Evolutionary conservation across 2,329 filamentous ascomycete genomes (phyloP).

Genomic region (Daldinia eschscholtzii): DNA sequence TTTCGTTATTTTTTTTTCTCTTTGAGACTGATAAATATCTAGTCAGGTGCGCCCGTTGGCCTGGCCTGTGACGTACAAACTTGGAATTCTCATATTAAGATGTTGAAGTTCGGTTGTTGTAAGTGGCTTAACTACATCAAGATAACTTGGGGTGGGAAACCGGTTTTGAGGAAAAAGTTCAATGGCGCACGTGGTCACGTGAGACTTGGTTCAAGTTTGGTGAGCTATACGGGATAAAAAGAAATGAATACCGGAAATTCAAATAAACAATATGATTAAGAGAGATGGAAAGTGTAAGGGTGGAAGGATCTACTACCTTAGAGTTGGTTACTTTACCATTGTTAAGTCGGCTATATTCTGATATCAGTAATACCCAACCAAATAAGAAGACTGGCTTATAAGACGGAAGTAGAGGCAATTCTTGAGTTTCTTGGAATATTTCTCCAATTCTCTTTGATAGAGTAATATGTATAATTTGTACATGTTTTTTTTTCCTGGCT

Average conservation of each 20-base stretch:
- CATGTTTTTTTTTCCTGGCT: constrained; percentile 39
- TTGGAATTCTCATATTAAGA: constrained; percentile 22
- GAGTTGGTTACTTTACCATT: not conserved
- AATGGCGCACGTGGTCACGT: constrained; percentile 47
- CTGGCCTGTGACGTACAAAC: constrained; percentile 3
- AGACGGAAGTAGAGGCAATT: not conserved
- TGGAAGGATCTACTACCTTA: not conserved
- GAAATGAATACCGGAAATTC: not conserved
- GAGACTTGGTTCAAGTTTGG: constrained; percentile 26
- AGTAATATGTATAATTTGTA: constrained; percentile 50
- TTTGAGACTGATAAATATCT: not conserved
- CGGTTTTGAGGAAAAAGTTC: constrained; percentile 46
- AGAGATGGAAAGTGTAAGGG: no score
- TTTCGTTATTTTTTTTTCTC: not conserved
- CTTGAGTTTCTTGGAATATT: constrained; percentile 21
- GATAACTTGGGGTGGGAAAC: constrained; percentile 40
- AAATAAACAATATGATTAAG: not conserved
- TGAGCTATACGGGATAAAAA: not conserved
- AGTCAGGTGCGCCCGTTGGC: not conserved
- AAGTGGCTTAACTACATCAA: constrained; percentile 11
- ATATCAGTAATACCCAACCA: not conserved
- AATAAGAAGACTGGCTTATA: not conserved
- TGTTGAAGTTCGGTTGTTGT: constrained; percentile 8
- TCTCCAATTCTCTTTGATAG: constrained; percentile 28
- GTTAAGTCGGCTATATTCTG: not conserved